Conservation (phyloP, 1,284 basidiomycete species). For the Grifola frondosa region DNA sequence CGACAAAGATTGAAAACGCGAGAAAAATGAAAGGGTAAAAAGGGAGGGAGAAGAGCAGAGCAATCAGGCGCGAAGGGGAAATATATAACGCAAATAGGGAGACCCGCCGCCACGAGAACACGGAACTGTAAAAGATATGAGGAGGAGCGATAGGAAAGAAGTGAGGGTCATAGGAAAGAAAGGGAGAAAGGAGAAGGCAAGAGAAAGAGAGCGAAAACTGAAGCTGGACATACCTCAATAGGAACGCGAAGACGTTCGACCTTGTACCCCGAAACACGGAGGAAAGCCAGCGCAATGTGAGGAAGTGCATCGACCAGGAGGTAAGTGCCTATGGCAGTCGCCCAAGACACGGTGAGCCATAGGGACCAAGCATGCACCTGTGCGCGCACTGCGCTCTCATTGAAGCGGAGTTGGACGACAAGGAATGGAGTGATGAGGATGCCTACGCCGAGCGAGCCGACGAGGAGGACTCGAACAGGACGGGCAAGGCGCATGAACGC, state of each 20-base stretch:
- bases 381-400: slow-evolving; percentile 42
- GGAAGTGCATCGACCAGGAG: slow-evolving; percentile 66
- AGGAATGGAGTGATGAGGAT: slow-evolving; percentile 69
- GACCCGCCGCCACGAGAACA: too few relatives aligned
- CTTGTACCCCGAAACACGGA: slow-evolving; percentile 56
- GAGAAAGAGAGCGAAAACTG: too few relatives aligned
- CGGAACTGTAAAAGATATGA: too few relatives aligned
- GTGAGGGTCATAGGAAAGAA: too few relatives aligned
- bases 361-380: slow-evolving; percentile 71
- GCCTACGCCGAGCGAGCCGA: slow-evolving; percentile 56
- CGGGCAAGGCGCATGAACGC: slow-evolving; percentile 68
- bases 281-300: slow-evolving; percentile 51
- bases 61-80: too few relatives aligned
- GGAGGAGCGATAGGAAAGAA: too few relatives aligned
- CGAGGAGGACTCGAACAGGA: slow-evolving; percentile 53
- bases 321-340: slow-evolving; percentile 58
- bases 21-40: too few relatives aligned
- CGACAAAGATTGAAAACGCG: too few relatives aligned
- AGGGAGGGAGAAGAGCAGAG: too few relatives aligned
- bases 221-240: slow-evolving; percentile 61
- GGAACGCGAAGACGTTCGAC: slow-evolving; percentile 64
- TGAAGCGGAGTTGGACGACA: slow-evolving; percentile 64
- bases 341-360: slow-evolving; percentile 72
- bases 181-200: too few relatives aligned
- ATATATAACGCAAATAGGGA: too few relatives aligned